phyloP scores from a whole-genome alignment of 176 grass and related monocot species.

The Avena atlantica region DNA sequence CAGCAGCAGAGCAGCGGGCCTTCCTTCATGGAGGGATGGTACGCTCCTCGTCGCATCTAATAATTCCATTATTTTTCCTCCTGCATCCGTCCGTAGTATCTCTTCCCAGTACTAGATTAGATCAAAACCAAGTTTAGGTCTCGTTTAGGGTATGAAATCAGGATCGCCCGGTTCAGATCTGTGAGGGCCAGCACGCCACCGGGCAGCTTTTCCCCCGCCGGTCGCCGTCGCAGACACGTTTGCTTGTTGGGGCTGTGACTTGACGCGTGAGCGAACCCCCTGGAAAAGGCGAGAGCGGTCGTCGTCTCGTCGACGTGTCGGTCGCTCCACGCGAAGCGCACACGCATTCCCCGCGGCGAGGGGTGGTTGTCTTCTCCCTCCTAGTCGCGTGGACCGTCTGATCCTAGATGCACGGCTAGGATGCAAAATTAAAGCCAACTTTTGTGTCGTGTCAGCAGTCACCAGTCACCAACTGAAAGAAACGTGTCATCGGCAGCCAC shows the following conservation, averaged over 20 bases:
- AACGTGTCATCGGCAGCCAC: not conserved
- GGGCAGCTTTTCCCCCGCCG: not conserved
- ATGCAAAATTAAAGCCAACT: not conserved
- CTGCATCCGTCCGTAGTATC: not conserved
- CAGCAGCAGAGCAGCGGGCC: constrained; percentile 52
- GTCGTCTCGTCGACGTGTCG: constrained; percentile 38
- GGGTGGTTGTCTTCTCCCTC: not conserved
- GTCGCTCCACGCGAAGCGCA: not conserved
- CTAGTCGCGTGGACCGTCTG: not conserved
- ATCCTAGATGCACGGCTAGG: not conserved
- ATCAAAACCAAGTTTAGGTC: not conserved
- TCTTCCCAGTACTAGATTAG: constrained; percentile 18
- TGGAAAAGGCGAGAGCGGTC: constrained; percentile 8
- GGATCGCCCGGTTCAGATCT: constrained; percentile 31
- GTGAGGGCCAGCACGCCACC: not conserved
- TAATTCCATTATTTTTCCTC: not conserved
- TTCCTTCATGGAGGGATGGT: constrained; percentile 82
- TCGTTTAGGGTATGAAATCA: not conserved
- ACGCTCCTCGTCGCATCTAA: not conserved
- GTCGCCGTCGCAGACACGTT: constrained; percentile 10
- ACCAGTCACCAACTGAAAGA: not conserved
- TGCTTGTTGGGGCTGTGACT: constrained; percentile 28
- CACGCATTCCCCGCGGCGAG: not conserved
- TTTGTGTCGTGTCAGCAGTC: not conserved
- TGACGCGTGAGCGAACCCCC: constrained; percentile 41